Percentiles rank a stretch among this genome's conserved stretches.
Evolutionary conservation across 2,329 filamentous ascomycete species (phyloP).

Genomic region (Hysterium pulicare): DNA sequence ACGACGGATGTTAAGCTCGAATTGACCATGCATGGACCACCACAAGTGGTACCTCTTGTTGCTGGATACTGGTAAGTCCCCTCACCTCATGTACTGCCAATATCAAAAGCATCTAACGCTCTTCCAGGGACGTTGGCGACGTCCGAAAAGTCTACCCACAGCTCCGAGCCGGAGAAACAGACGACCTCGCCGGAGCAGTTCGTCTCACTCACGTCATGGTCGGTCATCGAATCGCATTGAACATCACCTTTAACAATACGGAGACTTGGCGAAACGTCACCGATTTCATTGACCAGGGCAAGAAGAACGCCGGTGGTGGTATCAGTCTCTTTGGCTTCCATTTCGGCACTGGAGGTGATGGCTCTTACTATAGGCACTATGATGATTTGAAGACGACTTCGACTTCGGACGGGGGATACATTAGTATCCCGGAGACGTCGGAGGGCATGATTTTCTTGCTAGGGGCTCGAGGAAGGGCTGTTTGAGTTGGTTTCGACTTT

Average conservation of each 20-base stretch:
- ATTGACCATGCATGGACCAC: slow-evolving; percentile 7
- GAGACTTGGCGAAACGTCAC: slow-evolving; percentile 8
- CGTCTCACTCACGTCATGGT: slow-evolving; percentile 8
- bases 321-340: slow-evolving; percentile 5
- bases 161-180: slow-evolving; percentile 5
- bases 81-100: neutral
- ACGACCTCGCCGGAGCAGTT: slow-evolving; percentile 5
- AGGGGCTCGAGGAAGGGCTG: slow-evolving; percentile 3
- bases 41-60: slow-evolving; percentile 5
- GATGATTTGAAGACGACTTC: slow-evolving; percentile 7
- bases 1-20: slow-evolving; percentile 3
- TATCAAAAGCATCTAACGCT: no score
- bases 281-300: slow-evolving; percentile 7
- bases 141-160: slow-evolving; percentile 7
- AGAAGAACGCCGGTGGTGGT: slow-evolving; percentile 4
- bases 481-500: slow-evolving; percentile 3
- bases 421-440: slow-evolving; percentile 5
- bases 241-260: slow-evolving; percentile 5
- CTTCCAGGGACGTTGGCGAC: slow-evolving; percentile 4
- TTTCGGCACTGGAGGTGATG: slow-evolving; percentile 5
- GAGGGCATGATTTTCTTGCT: slow-evolving; percentile 10
- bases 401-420: slow-evolving; percentile 4
- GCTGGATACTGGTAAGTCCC: slow-evolving; percentile 5
- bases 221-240: slow-evolving; percentile 5
- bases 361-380: slow-evolving; percentile 1